Evolutionary conservation across 164 flowering plant genomes (phyloP).

Genomic region (Annona squamosa): DNA sequence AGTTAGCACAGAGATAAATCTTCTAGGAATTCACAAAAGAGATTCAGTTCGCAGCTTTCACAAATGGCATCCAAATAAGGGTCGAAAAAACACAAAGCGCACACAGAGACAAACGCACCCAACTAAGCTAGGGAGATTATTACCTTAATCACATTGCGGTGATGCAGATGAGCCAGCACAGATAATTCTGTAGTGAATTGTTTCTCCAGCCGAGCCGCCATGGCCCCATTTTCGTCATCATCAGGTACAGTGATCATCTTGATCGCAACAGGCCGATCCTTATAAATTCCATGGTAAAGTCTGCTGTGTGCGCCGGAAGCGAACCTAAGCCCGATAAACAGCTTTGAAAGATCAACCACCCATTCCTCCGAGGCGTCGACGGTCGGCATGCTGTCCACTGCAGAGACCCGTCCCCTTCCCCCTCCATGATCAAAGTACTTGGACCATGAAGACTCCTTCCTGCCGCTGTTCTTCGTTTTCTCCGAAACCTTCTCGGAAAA

Average conservation of each 20-base stretch:
- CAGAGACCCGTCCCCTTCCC: constrained; percentile 47
- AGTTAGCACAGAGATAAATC: too few relatives aligned
- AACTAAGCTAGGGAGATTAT: neutral
- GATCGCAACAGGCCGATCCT: constrained; percentile 72
- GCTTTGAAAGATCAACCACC: constrained; percentile 61
- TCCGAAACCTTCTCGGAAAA: constrained; percentile 31
- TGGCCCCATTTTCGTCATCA: constrained; percentile 65
- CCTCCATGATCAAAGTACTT: constrained; percentile 73
- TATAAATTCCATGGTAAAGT: constrained; percentile 77
- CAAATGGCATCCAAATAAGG: neutral
- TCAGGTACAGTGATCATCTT: constrained; percentile 69
- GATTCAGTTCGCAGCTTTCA: neutral
- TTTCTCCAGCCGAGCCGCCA: constrained; percentile 57
- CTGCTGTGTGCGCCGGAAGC: constrained; percentile 84
- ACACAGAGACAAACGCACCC: too few relatives aligned
- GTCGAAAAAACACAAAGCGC: too few relatives aligned
- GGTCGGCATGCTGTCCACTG: constrained; percentile 39
- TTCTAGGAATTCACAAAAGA: too few relatives aligned
- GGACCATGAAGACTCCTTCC: constrained; percentile 60
- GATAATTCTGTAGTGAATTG: constrained; percentile 68
- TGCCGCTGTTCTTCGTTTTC: constrained; percentile 23
- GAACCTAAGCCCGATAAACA: constrained; percentile 62
- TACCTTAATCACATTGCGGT: constrained; percentile 77
- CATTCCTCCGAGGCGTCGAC: constrained; percentile 59
- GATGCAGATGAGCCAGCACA: constrained; percentile 63